A percentile compares a stretch with the other conserved stretches of the same genome.
Evolutionary conservation across 371 early-diverging fungal genomes (phyloP).

Genomic region (Mortierella polycephala): DNA sequence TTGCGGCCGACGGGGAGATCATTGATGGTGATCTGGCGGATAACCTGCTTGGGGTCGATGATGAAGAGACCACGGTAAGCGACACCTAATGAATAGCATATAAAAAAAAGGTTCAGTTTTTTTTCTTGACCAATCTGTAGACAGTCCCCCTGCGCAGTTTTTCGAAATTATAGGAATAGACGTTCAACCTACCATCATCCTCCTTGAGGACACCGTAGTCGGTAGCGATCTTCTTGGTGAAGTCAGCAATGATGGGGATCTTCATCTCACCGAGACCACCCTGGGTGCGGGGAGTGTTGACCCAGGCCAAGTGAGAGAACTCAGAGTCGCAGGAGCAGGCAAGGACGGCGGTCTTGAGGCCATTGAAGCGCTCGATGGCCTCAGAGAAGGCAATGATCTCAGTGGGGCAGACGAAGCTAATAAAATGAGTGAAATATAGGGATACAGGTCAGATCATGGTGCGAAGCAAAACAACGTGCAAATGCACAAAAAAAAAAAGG

Average conservation of each 20-base stretch:
- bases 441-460: not conserved
- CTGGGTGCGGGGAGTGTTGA: conserved; percentile 76
- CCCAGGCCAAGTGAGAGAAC: conserved; percentile 79
- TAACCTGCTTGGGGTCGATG: conserved; percentile 90
- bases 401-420: conserved; percentile 89
- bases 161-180: not conserved
- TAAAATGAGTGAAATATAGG: conserved; percentile 29
- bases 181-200: conserved; percentile 63
- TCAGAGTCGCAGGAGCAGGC: conserved; percentile 67
- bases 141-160: conserved; percentile 6
- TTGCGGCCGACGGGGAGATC: conserved; percentile 94
- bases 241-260: conserved; percentile 83
- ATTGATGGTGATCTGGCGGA: conserved; percentile 82
- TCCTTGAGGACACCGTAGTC: conserved; percentile 87
- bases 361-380: conserved; percentile 82
- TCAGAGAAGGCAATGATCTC: conserved; percentile 93
- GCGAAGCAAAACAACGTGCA: not conserved
- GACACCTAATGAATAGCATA: conserved; percentile 26
- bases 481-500: not conserved
- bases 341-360: conserved; percentile 53
- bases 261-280: conserved; percentile 96
- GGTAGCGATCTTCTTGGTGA: conserved; percentile 84
- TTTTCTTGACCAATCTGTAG: conserved; percentile 30
- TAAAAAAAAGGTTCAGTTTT: not conserved
- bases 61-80: conserved; percentile 87